These are phyloP conservation scores for Sporisorium graminicola DNA, from an alignment of 1,284 basidiomycete genomes.

Conservation along the genomic window DNA sequence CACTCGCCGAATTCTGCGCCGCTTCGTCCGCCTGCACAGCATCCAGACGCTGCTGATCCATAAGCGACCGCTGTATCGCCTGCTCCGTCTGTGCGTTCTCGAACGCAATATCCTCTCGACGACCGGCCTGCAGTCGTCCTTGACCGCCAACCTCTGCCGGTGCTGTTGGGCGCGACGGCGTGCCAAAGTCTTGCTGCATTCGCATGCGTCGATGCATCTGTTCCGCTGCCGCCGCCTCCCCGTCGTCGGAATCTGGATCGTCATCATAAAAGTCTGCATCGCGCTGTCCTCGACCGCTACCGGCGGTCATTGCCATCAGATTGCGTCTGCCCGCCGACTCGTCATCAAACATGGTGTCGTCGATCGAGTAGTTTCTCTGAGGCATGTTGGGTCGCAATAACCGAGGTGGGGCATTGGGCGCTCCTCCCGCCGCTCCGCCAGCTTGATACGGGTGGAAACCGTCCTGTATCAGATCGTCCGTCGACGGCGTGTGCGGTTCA, in stretches of 20 bases:
- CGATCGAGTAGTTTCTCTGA: constrained; percentile 47
- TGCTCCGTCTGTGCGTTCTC: constrained; percentile 43
- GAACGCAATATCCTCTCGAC: constrained; percentile 23
- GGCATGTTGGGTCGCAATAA: constrained; percentile 41
- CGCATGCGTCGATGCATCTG: constrained; percentile 33
- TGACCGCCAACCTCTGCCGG: neutral
- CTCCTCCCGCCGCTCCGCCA: constrained; percentile 20
- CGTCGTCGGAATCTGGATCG: constrained; percentile 8
- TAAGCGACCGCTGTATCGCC: constrained; percentile 44
- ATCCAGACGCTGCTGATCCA: constrained; percentile 30
- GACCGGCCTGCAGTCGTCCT: constrained; percentile 13
- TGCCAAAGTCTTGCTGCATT: constrained; percentile 46
- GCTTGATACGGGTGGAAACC: constrained; percentile 39
- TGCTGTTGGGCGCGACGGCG: constrained; percentile 23
- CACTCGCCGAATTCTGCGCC: constrained; percentile 49
- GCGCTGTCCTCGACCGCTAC: constrained; percentile 5
- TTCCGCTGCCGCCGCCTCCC: constrained; percentile 23
- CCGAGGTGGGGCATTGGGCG: constrained; percentile 43
- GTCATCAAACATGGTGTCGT: constrained; percentile 50
- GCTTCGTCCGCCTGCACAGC: constrained; percentile 31
- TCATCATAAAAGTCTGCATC: constrained; percentile 36
- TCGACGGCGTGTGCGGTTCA: constrained; percentile 51
- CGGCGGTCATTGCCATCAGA: constrained; percentile 27
- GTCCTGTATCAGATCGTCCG: constrained; percentile 37
- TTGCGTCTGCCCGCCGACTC: constrained; percentile 43